Conservation (phyloP, 2,329 filamentous ascomycete species). For the Aureobasidium namibiae region DNA sequence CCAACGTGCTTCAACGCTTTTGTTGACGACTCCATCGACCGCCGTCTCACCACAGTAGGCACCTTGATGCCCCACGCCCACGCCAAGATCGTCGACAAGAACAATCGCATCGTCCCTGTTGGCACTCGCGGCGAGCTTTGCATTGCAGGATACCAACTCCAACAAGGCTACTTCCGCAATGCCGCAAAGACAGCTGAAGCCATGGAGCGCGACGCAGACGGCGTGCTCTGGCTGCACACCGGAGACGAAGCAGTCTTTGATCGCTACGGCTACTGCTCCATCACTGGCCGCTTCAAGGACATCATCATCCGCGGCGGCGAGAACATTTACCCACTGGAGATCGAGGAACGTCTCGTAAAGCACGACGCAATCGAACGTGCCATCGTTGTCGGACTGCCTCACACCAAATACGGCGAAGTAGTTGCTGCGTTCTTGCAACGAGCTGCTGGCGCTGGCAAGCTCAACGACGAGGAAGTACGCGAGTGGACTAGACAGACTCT, state of each 20-base stretch:
- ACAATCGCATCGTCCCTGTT: slow-evolving; percentile 57
- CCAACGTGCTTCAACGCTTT: slow-evolving; percentile 77
- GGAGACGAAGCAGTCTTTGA: slow-evolving; percentile 50
- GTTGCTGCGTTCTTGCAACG: slow-evolving; percentile 28
- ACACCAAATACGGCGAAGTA: slow-evolving; percentile 25
- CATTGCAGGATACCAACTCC: slow-evolving; percentile 69
- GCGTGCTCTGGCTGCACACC: slow-evolving; percentile 53
- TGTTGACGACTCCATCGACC: slow-evolving; percentile 60
- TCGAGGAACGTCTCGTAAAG: slow-evolving; percentile 24
- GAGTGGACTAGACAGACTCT: slow-evolving; percentile 31
- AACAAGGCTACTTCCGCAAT: slow-evolving; percentile 58
- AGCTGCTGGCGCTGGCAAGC: slow-evolving; percentile 20
- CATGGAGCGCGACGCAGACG: slow-evolving; percentile 57
- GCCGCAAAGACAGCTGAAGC: slow-evolving; percentile 66
- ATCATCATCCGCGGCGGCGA: slow-evolving; percentile 49
- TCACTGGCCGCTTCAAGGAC: slow-evolving; percentile 26
- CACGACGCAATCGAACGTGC: slow-evolving; percentile 21
- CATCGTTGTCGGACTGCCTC: slow-evolving; percentile 24
- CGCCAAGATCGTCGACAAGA: slow-evolving; percentile 67
- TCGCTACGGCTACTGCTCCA: slow-evolving; percentile 32
- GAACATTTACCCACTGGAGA: slow-evolving; percentile 45
- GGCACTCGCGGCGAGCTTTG: slow-evolving; percentile 66
- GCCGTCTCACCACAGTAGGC: slow-evolving; percentile 63
- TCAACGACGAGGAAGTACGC: slow-evolving; percentile 27
- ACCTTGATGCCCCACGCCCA: slow-evolving; percentile 64